Evolutionary conservation across 257 asterid genomes (phyloP).

Genomic region (Nicotiana attenuata): DNA sequence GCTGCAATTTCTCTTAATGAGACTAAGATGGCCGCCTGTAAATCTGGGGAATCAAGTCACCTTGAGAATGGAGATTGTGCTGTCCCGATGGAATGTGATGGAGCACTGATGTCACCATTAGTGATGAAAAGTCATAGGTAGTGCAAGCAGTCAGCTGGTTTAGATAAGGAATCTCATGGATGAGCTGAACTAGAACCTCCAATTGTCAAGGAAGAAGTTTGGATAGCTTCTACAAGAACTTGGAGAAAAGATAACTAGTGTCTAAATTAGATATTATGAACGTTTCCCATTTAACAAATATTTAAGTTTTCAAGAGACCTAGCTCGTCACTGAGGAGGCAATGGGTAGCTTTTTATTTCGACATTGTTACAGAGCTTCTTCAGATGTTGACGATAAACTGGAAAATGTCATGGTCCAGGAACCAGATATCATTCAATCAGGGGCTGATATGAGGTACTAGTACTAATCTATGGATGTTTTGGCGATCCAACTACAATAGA

Average conservation of each 20-base stretch:
- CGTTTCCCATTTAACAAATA: not conserved
- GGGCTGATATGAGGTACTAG: not conserved
- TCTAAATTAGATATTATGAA: not conserved
- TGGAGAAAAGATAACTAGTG: not conserved
- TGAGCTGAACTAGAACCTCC: slow-evolving; percentile 4
- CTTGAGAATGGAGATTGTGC: slow-evolving; percentile 28
- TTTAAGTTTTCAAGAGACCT: not conserved
- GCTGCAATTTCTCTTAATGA: slow-evolving; percentile 7
- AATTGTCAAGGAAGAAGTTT: slow-evolving; percentile 1
- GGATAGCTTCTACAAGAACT: not conserved
- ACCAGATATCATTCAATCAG: not conserved
- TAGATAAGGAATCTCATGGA: slow-evolving; percentile 1
- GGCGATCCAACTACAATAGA: slow-evolving; percentile 15
- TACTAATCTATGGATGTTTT: slow-evolving; percentile 4
- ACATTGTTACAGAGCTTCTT: not conserved
- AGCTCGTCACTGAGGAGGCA: not conserved
- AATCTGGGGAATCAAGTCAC: slow-evolving; percentile 18
- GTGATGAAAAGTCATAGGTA: slow-evolving; percentile 4
- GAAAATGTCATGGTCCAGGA: not conserved
- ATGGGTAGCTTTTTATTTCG: not conserved
- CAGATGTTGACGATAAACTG: not conserved
- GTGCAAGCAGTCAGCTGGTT: slow-evolving; percentile 7
- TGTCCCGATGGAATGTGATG: not conserved
- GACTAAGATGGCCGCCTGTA: slow-evolving; percentile 22
- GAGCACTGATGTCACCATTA: not conserved